Evolutionary conservation across 1,284 basidiomycete species (phyloP), one percentile per base, ranked within the genome.

Genomic region (Heterobasidion parviporum): DNA sequence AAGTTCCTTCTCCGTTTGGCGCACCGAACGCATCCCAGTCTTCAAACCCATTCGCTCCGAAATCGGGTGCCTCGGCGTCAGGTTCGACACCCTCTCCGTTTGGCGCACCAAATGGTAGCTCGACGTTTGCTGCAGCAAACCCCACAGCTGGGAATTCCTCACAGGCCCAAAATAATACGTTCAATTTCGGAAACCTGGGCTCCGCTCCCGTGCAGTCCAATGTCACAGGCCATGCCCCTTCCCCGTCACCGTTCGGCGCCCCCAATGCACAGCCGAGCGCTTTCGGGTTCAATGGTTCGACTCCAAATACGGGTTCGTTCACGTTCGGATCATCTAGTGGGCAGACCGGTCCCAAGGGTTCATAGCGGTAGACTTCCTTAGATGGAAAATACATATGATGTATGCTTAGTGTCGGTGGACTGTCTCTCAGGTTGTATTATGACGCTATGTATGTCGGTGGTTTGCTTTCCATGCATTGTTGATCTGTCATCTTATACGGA

Each of bases 271-370:
- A 61, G 4, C 61, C 67, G 6, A 64, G 56, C 56, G 56, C 69
- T 5, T 75, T 75, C 60, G 65, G 67, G 38, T 74, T 75, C 56
- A 60, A 63, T 18, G 12, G 14, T 44, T 14, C 14, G 41, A 44
- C 14, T 2, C 16, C 41, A 44, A 44, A 44, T 16, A 8, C 14
- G 12, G 41, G 41, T 14, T 14, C 41, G 5, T 44, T 44, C 16
- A 14, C 41, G 41, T 44, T 44, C 16, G 41, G 41, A 44, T 16
- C 41, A 26, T 26, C 26, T 26, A 26, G 26, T 26, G 26, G 5
- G 5, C 4, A 26, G 26, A 26, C 26, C 26, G 26, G 4, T 26
- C 26, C 26, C 26, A 26, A 26, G 26, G 26, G 5, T 26, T 26
- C 26, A 26, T 26, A 26, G 26, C 26, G 26, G 26, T 26, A 26